Evolutionary conservation across 2,329 filamentous ascomycete species (phyloP), one percentile per base, ranked within the genome.

Genomic region (Stagonosporopsis rhizophila): DNA sequence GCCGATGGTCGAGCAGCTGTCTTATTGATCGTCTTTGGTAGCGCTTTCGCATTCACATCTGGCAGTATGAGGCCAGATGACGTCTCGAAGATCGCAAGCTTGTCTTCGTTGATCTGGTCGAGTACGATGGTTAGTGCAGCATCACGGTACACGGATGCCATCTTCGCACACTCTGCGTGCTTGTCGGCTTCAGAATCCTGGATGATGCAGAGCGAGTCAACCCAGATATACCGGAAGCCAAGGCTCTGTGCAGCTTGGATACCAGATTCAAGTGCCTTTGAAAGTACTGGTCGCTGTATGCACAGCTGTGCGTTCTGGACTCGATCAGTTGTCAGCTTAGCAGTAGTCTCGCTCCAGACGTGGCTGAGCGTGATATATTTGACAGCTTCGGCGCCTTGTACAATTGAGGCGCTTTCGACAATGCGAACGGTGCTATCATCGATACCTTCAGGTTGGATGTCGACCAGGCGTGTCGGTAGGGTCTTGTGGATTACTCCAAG

Each of bases 101-200:
- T 49, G 2, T n/a, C 19, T 14, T 50, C 42, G 9, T 58, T 47
- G 28, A 63, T 46, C 39, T 66, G 51, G 28, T 71, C 66, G n/a
- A 68, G 61, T 28, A 72, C 63, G 19, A 75, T 60, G 12, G 72
- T 75, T 22, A 76, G 45, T 25, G 64, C 62, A 6, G 73, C 72
- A 45, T 76, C 75, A 52, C 73, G 72, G 64, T 69, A 76, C 1
- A 67, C 62, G 1, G 67, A 63, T 41, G 70, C 71, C 69, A 73
- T 75, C 19, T 54, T 55, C 12, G 47, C 56, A 58, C 70, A 75
- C 57, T 76, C 72, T 25, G 50, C 56, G 52, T 58, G 59, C 56
- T 70, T 72, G 51, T 75, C 71, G 35, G 61, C 58, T 14, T 68
- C 58, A 1, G 67, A 71, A 32, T 76, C 72, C 45, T 76, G 73